Evolutionary conservation across 2,329 filamentous ascomycete genomes (phyloP), one percentile per base, ranked within the genome.

Genomic region (Teratosphaeria zuluensis): DNA sequence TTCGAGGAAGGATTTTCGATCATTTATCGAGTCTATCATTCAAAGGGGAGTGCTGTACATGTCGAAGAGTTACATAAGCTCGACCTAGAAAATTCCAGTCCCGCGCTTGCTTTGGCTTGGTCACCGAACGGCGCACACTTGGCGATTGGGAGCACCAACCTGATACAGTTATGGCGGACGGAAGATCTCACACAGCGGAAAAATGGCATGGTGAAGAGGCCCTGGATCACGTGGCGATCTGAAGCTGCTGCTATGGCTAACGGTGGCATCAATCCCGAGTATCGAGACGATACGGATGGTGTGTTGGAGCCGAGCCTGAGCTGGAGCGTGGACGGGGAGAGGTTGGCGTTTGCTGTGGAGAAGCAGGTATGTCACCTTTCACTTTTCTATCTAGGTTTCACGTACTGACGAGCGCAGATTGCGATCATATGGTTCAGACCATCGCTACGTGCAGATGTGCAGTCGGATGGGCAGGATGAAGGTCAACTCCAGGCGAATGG

Each of bases 291-390:
- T 24, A 54, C 60, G 46, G 54, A 61, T 42, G 53, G 38, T 7
- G 51, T 58, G 31, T 55, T 57, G 14, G 67, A 72, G 60, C 71
- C 71, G 8, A 71, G 66, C 61, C 69, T 83, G 56, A 75, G 74
- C 32, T 83, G 80, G 80, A 80, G 81, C 66, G 73, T 72, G 12
- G 77, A 81, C 66, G 79, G 80, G n/a, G 78, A 78, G 64, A 79
- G 76, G 64, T 71, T 83, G 58, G 78, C 76, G 1, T 78, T 80
- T 65, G 67, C 67, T 4, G 60, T 63, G 1, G 67, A 67, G 32
- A 75, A 74, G 62, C 75, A 79, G 75, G 79, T 81, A 71, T 48
- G 71, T 58, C 46, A 30, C 21, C n/a, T 9, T 7, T n/a, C 14
- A 28, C 42, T 11, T 19, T 56, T n/a, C 38, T 31, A 4, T 52